A percentile compares a stretch with the other conserved stretches of the same genome.
Conservation (phyloP, 2,329 filamentous ascomycete genomes). For the Alternaria arbusti region DNA sequence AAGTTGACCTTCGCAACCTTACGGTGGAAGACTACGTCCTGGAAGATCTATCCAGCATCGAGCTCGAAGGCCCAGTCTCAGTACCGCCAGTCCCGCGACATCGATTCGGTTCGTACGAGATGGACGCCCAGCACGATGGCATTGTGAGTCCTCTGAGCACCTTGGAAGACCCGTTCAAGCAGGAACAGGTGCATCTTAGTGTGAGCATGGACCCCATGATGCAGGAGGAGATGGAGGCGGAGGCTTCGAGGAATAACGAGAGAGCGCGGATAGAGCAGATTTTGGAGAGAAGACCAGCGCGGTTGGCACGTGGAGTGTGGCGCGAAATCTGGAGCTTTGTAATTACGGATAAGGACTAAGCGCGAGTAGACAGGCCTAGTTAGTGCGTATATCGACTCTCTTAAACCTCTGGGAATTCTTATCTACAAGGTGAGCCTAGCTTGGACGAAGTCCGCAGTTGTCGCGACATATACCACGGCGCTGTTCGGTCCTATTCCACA, state of each 20-base stretch:
- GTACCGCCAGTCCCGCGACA: not conserved
- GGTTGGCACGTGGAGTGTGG: constrained; percentile 18
- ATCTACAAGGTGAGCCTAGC: too few species aligned
- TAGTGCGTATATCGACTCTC: not conserved
- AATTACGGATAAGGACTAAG: constrained; percentile 18
- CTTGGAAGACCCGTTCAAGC: constrained; percentile 6
- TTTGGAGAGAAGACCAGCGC: constrained; percentile 16
- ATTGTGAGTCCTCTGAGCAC: not conserved
- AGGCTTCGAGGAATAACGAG: constrained; percentile 17
- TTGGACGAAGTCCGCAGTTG: not conserved
- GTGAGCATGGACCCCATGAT: constrained; percentile 10
- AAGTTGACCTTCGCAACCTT: constrained; percentile 24
- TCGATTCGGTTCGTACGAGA: constrained; percentile 9
- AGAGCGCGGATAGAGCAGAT: constrained; percentile 14
- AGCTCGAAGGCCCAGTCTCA: constrained; percentile 15
- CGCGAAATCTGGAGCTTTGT: constrained; percentile 35
- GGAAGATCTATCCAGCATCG: constrained; percentile 21
- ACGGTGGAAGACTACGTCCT: constrained; percentile 26
- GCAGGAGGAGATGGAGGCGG: constrained; percentile 20
- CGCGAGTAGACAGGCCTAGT: not conserved
- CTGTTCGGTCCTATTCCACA: not conserved
- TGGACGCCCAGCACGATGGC: constrained; percentile 12
- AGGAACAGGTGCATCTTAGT: not conserved
- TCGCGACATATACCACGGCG: not conserved
- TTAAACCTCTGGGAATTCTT: not conserved